phyloP scores from a whole-genome alignment of 495 filamentous ascomycete genomes.

The Tuber borchii region DNA sequence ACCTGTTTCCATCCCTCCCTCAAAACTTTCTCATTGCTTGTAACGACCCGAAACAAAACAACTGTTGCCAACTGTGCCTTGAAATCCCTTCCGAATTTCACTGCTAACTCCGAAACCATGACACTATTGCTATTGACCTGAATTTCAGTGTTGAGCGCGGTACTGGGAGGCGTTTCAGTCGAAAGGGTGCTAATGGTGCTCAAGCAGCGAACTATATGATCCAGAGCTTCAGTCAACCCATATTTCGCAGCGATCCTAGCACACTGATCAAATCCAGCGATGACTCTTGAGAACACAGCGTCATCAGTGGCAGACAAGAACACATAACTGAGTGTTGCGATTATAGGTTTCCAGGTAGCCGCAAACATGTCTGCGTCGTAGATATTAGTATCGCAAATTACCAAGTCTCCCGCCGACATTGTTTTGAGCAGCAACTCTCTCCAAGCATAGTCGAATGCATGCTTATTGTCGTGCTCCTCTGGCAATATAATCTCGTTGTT shows the following conservation, averaged over 20 bases:
- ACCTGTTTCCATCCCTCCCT: slow-evolving; percentile 76
- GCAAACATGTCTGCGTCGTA: slow-evolving; percentile 97
- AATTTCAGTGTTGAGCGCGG: slow-evolving; percentile 88
- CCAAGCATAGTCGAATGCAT: slow-evolving; percentile 96
- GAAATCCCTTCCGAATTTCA: slow-evolving; percentile 91
- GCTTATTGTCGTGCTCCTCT: slow-evolving; percentile 91
- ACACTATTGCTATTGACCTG: slow-evolving; percentile 86
- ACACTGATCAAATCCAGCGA: slow-evolving; percentile 92
- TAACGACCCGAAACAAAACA: slow-evolving; percentile 83
- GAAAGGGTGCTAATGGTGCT: slow-evolving; percentile 84
- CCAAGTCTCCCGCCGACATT: slow-evolving; percentile 62
- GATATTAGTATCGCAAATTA: slow-evolving; percentile 82
- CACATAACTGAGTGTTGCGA: slow-evolving; percentile 92
- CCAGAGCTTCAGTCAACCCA: slow-evolving; percentile 73
- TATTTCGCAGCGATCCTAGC: slow-evolving; percentile 87
- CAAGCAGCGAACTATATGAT: slow-evolving; percentile 83
- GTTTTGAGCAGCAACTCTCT: slow-evolving; percentile 86
- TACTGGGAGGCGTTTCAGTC: slow-evolving; percentile 66
- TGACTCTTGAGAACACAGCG: slow-evolving; percentile 87
- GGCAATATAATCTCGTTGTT: slow-evolving; percentile 91
- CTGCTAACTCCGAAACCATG: slow-evolving; percentile 97
- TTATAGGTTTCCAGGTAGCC: slow-evolving; percentile 88
- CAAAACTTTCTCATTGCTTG: slow-evolving; percentile 71
- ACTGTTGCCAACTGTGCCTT: slow-evolving; percentile 88
- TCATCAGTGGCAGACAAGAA: slow-evolving; percentile 99